These are phyloP conservation scores for Neotropicomus parvogracilis DNA, from an alignment of 1,284 basidiomycete genomes.

Conservation along the genomic window DNA sequence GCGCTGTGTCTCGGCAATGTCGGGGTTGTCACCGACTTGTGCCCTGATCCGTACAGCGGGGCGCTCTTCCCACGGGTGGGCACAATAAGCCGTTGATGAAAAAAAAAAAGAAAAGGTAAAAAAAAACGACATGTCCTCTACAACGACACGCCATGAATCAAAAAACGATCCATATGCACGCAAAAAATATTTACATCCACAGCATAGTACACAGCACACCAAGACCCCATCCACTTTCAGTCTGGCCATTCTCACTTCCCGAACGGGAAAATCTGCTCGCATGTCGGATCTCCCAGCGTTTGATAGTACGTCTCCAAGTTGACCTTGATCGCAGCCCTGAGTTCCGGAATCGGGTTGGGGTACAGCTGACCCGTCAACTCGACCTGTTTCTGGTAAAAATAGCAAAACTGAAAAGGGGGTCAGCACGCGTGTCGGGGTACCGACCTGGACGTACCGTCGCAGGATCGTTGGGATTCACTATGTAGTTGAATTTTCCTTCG, in stretches of 20 bases:
- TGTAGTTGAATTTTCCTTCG: conserved; percentile 20
- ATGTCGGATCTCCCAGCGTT: conserved; percentile 10
- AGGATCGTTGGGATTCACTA: conserved; percentile 11
- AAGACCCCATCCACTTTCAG: too few species aligned
- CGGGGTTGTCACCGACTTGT: too few species aligned
- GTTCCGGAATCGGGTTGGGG: conserved; percentile 14
- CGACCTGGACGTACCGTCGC: conserved; percentile 13
- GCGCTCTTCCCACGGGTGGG: too few species aligned
- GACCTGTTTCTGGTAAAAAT: conserved; percentile 19
- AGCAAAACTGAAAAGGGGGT: conserved; percentile 15
- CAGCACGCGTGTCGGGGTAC: background rate
- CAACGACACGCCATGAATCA: too few species aligned
- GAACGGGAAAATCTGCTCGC: conserved; percentile 21
- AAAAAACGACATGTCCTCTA: too few species aligned
- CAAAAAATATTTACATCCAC: too few species aligned
- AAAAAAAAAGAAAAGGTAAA: too few species aligned
- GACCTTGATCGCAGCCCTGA: conserved; percentile 19
- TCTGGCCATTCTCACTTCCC: conserved; percentile 10
- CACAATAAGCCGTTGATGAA: too few species aligned
- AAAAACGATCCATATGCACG: too few species aligned
- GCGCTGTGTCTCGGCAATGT: too few species aligned
- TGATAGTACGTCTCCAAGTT: conserved; percentile 20
- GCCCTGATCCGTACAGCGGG: too few species aligned
- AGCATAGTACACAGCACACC: too few species aligned
- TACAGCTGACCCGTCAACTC: conserved; percentile 22